These are phyloP conservation scores for Typha latifolia DNA, from an alignment of 176 grass and related monocot species.

Conservation along the genomic window DNA sequence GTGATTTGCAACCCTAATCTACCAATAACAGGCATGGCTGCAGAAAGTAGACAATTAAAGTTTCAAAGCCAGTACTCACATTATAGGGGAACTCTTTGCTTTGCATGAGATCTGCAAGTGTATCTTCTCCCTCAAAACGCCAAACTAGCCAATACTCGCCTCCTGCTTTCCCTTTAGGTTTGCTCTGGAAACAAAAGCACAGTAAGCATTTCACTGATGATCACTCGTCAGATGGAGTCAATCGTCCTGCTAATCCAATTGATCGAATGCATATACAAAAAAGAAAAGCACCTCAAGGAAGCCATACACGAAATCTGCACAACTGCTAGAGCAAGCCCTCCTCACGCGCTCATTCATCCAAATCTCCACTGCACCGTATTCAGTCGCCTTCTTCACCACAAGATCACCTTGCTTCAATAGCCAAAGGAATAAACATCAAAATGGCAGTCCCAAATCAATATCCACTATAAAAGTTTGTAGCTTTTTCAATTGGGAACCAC, in stretches of 20 bases:
- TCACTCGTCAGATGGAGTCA: background rate
- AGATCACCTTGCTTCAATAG: constrained; percentile 72
- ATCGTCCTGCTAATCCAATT: no score
- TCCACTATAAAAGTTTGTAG: no score
- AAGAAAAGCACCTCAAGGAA: constrained; percentile 74
- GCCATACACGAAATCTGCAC: constrained; percentile 88
- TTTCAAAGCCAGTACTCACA: constrained; percentile 40
- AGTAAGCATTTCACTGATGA: background rate
- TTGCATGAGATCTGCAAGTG: constrained; percentile 72
- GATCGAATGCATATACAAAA: background rate
- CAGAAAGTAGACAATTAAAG: background rate
- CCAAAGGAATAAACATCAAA: background rate
- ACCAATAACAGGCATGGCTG: no score
- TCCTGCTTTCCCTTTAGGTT: constrained; percentile 69
- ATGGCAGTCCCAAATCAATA: no score
- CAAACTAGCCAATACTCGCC: constrained; percentile 91
- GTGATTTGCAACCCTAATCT: no score
- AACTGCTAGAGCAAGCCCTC: constrained; percentile 77
- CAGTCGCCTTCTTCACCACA: constrained; percentile 94
- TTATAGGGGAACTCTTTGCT: constrained; percentile 99
- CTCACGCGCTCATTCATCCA: constrained; percentile 95
- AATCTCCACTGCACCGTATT: constrained; percentile 91
- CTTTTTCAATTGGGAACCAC: no score
- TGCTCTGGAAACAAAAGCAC: constrained; percentile 42
- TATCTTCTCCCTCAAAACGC: constrained; percentile 82